Base-by-base conservation (phyloP, 2,329 filamentous ascomycete species). In the Parastagonospora nodorum region DNA sequence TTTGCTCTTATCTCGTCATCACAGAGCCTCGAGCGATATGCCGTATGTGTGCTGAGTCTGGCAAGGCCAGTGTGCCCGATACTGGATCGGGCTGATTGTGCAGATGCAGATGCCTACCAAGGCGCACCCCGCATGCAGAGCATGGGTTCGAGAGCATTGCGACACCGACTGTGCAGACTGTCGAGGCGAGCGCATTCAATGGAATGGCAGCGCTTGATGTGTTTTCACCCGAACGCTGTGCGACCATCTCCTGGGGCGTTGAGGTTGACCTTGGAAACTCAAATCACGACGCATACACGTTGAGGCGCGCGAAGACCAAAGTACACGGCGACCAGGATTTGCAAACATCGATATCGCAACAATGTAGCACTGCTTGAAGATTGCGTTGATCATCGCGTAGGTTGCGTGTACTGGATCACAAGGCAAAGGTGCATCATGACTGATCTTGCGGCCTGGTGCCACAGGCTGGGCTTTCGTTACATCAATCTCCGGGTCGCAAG, bases 31-130 rank as follows among this genome's bases (percentile, higher is more conserved):
- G 33, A n/a, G 33, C n/a, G 33, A 12, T 15, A n/a, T 12, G n/a
- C n/a, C 14, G 33, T 16, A 36, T 19, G 33, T 12, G 33, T 5
- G 33, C n/a, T n/a, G 33, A n/a, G n/a, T n/a, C 8, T 16, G 14
- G n/a, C n/a, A 16, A 16, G 29, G 43, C 27, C 24, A 38, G n/a
- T 39, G 33, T 39, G 35, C 43, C 43, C 35, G 43, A 19, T 45
- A 38, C 43, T 45, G 14, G 24, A 45, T 45, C 19, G 16, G 43
- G 43, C 14, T 30, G 35, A 19, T 31, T 16, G 33, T 45, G 43
- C 43, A 45, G 19, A 24, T 45, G 43, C 43, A 45, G 19, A 24
- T 24, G 19, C 19, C 19, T 24, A 24, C 19, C 19, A 24, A 24
- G 19, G 35, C 11, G 35, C 19, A 16, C 24, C 43, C 33, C 35